Conservation (phyloP, 306 rosid species). For the Quercus wislizeni region DNA sequence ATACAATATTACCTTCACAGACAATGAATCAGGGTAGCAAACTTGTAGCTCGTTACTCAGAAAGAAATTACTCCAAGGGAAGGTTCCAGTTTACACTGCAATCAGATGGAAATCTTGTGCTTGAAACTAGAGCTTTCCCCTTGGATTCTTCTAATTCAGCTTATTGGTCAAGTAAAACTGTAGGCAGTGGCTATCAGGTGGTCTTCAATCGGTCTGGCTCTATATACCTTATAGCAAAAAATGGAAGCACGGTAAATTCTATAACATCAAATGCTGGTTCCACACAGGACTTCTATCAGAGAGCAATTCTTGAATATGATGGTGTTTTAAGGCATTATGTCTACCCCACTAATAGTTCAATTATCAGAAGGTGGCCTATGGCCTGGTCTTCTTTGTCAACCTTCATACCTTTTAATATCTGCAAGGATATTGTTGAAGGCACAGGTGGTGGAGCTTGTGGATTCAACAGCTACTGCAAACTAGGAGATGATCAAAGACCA, state of each 20-base stretch:
- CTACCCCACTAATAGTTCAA: constrained; percentile 14
- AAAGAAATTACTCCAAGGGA: too few relatives aligned
- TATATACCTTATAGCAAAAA: constrained; percentile 25
- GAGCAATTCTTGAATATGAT: constrained; percentile 54
- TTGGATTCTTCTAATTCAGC: background rate
- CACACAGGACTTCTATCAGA: constrained; percentile 27
- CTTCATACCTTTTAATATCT: background rate
- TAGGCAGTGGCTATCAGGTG: constrained; percentile 1
- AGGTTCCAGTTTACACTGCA: too few relatives aligned
- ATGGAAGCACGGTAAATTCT: background rate
- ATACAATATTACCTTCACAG: too few relatives aligned
- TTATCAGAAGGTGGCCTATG: background rate
- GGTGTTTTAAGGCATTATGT: constrained; percentile 58
- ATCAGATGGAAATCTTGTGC: constrained; percentile 5
- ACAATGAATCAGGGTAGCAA: too few relatives aligned
- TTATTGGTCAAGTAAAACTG: constrained; percentile 19
- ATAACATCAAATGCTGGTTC: background rate
- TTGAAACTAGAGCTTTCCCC: constrained; percentile 46
- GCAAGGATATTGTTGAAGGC: background rate
- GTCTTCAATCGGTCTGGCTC: constrained; percentile 42
- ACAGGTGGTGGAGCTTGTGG: background rate
- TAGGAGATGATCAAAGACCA: background rate
- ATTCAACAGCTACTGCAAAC: background rate
- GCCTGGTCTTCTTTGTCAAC: background rate
- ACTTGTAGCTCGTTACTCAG: too few relatives aligned